Evolutionary conservation across 2,329 filamentous ascomycete species (phyloP).

Genomic region (Pseudohalonectria lignicola): DNA sequence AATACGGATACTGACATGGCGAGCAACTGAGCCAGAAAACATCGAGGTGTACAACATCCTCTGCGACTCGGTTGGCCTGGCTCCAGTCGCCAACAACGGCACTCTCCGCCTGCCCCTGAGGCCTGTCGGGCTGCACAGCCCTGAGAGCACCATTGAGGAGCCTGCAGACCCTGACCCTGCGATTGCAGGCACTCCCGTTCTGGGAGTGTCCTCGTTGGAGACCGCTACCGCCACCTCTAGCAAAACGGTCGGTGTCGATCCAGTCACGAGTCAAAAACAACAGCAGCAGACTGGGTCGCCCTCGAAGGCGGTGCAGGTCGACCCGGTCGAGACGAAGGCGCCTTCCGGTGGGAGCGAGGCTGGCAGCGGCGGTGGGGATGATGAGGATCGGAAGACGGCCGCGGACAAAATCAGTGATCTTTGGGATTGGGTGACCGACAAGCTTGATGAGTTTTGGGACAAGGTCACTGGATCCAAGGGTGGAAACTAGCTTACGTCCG

Average conservation of each 20-base stretch:
- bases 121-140: constrained; percentile 49
- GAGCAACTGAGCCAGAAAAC: constrained; percentile 56
- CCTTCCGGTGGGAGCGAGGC: constrained; percentile 6
- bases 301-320: constrained; percentile 11
- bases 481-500: neutral
- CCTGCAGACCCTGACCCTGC: constrained; percentile 37
- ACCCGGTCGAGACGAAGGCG: constrained; percentile 11
- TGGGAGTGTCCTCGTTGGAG: constrained; percentile 6
- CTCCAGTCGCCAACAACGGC: constrained; percentile 73
- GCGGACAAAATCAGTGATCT: constrained; percentile 23
- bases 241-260: constrained; percentile 3
- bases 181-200: neutral
- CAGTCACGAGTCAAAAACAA: neutral
- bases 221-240: constrained; percentile 1
- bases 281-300: no score
- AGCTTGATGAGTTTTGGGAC: constrained; percentile 33
- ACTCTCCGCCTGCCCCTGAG: constrained; percentile 64
- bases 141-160: constrained; percentile 33
- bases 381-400: constrained; percentile 11
- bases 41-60: constrained; percentile 91
- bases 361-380: constrained; percentile 8
- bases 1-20: no score
- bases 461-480: constrained; percentile 21
- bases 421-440: constrained; percentile 41
- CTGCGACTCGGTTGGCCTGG: constrained; percentile 73